Base-by-base conservation (phyloP, 441 rosid species). In the Codiaeum variegatum region DNA sequence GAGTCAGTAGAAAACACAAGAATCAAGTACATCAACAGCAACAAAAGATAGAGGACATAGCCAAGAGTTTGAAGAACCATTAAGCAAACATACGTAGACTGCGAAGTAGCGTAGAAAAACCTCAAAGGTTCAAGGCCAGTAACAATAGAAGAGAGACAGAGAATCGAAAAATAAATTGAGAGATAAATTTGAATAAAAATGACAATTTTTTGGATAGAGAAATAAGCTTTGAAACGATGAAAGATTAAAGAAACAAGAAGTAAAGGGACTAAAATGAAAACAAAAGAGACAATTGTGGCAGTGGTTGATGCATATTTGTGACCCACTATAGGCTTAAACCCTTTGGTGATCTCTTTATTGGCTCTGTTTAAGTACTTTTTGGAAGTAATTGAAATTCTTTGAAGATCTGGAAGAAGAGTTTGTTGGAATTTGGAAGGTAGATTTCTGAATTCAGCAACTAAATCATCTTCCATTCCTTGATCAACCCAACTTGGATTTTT, bases 151-250 rank as follows among this genome's bases (percentile, higher is more conserved):
- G 98, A 88, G 49, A 90, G 55, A 61, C 93, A 86, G 6, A 95
- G 95, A 74, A 93, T 95, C 0, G 96, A 73, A 93, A 91, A 95
- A 85, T 95, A 93, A 75, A 95, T 93, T 1, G 96, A 85, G 80
- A 95, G 98, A 82, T 95, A 95, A 56, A 88, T 85, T 79, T 95
- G 98, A 85, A 91, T 81, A 79, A 88, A 95, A 74, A 92, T 88
- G 29, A 93, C 74, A 78, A 91, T 65, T 55, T 90, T 91, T 64
- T 95, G 99, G 61, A 95, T 83, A 3, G 98, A 95, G 80, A 95
- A 92, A 15, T 90, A 93, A 12, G 96, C 88, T 85, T 93, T 91
- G 89, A 95, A 83, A 24, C 83, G 84, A 77, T 86, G 88, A 79
- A 92, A 75, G 58, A 92, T 70, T 73, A 95, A 87, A 18, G 96